phyloP scores from a whole-genome alignment of 2,329 filamentous ascomycete species.

The Fusarium protoensiforme region DNA sequence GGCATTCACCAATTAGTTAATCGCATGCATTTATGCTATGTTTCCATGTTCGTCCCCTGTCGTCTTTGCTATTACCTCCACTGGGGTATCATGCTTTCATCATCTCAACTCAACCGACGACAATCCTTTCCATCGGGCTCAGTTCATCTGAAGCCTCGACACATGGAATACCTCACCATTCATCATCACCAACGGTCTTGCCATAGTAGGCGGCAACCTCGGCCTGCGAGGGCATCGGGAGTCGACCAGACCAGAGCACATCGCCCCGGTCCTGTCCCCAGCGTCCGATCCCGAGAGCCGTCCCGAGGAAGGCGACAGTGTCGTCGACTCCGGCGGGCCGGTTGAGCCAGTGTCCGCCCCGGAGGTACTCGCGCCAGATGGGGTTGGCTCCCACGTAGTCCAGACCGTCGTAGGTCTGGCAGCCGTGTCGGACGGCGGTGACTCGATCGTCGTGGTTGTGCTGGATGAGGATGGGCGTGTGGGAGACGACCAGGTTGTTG shows the following conservation, averaged over 20 bases:
- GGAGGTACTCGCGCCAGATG: constrained; percentile 54
- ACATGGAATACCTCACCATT: neutral
- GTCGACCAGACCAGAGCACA: neutral
- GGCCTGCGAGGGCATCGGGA: neutral
- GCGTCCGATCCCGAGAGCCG: neutral
- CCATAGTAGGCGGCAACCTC: neutral
- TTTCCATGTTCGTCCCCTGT: neutral
- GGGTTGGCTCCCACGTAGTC: constrained; percentile 51
- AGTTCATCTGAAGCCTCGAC: neutral
- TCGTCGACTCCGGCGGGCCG: constrained; percentile 57
- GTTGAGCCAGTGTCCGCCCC: constrained; percentile 59
- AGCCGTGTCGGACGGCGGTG: constrained; percentile 51
- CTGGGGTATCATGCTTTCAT: neutral
- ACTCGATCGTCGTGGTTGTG: constrained; percentile 57
- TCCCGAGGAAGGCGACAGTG: constrained; percentile 47
- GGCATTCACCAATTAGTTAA: neutral
- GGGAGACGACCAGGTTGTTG: constrained; percentile 46
- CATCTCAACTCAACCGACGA: neutral
- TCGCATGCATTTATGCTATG: neutral
- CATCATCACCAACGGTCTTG: neutral
- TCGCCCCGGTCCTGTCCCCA: neutral
- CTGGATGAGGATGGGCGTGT: constrained; percentile 57
- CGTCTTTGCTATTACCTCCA: neutral
- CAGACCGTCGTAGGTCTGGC: constrained; percentile 49
- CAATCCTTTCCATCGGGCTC: neutral